Conservation (phyloP, 2,329 filamentous ascomycete genomes). For the Ascochyta fabae region DNA sequence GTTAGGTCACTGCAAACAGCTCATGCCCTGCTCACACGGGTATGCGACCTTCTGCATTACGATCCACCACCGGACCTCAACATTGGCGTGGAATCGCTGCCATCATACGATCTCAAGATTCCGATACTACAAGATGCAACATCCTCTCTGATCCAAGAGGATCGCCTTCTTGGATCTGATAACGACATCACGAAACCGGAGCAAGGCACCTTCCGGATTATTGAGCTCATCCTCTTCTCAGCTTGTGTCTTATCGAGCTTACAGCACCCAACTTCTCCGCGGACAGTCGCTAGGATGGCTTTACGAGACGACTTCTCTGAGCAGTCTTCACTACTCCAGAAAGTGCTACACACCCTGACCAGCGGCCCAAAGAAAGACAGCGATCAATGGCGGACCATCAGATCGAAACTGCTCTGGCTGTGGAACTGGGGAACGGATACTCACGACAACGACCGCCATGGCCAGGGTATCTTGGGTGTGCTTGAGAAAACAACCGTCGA, state of each 20-base stretch:
- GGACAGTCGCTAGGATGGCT: constrained; percentile 63
- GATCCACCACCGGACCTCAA: constrained; percentile 61
- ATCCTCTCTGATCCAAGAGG: constrained; percentile 48
- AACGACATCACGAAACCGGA: constrained; percentile 71
- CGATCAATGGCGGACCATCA: constrained; percentile 55
- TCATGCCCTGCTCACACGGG: constrained; percentile 65
- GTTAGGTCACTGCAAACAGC: constrained; percentile 65
- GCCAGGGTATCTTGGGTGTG: constrained; percentile 62
- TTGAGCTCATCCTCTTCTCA: constrained; percentile 67
- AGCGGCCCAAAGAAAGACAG: constrained; percentile 66
- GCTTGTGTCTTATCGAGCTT: constrained; percentile 53
- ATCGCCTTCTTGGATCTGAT: constrained; percentile 61
- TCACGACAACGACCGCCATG: constrained; percentile 46
- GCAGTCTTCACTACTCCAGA: constrained; percentile 66
- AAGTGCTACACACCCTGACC: constrained; percentile 63
- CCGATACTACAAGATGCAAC: constrained; percentile 42
- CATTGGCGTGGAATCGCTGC: constrained; percentile 51
- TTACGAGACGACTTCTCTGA: constrained; percentile 69
- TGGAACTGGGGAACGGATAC: constrained; percentile 70
- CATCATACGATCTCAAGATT: constrained; percentile 49
- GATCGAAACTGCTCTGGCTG: constrained; percentile 74
- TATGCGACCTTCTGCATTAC: constrained; percentile 66
- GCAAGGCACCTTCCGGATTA: constrained; percentile 61
- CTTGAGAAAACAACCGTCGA: constrained; percentile 69
- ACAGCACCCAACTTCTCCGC: constrained; percentile 50